Percentiles rank a stretch among this genome's conserved stretches.
Evolutionary conservation across 176 grass and related monocot species (phyloP).

Genomic region (Triticum urartu): DNA sequence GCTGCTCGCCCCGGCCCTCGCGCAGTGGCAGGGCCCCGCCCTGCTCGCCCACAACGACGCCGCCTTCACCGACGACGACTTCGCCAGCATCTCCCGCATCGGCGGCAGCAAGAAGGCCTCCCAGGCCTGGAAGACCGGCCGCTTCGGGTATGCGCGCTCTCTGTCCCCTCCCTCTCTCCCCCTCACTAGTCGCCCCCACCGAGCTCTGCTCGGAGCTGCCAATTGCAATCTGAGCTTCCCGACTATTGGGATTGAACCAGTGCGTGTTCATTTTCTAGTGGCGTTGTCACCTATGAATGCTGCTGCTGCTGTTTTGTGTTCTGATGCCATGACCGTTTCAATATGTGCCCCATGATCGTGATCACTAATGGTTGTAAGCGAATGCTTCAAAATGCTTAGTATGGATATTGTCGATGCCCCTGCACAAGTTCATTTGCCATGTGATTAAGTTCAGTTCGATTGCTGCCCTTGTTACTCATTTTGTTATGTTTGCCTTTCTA

Average conservation of each 20-base stretch:
- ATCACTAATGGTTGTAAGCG: background rate
- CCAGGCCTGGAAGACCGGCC: constrained; percentile 92
- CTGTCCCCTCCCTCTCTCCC: background rate
- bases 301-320: constrained; percentile 10
- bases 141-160: constrained; percentile 55
- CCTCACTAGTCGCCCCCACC: background rate
- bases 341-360: background rate
- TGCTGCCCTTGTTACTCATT: background rate
- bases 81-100: constrained; percentile 84
- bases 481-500: background rate
- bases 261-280: background rate
- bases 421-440: background rate
- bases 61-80: constrained; percentile 89
- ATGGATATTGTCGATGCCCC: background rate
- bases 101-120: constrained; percentile 92
- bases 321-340: background rate
- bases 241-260: background rate
- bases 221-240: background rate
- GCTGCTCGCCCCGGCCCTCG: constrained; percentile 65
- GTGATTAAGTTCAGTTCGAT: background rate
- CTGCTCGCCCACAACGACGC: constrained; percentile 82
- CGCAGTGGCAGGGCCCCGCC: constrained; percentile 90
- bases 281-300: background rate
- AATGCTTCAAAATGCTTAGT: background rate
- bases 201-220: constrained; percentile 5